Base-by-base conservation (phyloP, 2,329 filamentous ascomycete genomes). In the Myotisia sp. region DNA sequence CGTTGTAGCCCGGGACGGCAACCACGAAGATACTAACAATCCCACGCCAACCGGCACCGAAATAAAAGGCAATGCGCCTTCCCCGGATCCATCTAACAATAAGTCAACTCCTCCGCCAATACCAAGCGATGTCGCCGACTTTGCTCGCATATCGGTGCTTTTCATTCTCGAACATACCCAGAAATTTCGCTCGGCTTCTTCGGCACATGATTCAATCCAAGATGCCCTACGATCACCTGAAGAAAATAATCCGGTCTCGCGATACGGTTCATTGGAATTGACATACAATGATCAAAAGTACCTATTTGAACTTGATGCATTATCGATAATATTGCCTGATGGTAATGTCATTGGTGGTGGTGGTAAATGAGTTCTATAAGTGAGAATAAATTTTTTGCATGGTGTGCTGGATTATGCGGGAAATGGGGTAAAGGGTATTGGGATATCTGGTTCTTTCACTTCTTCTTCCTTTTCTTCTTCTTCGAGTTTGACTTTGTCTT, bases 61-160 rank as follows among this genome's bases (percentile, higher is more conserved):
- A n/a, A n/a, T n/a, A n/a, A n/a, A n/a, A n/a, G 8, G 8, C 12
- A 12, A 24, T 24, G 22, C 22, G 12, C 3, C 22, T 9, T 24
- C 22, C 22, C 22, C 22, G 12, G 22, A 12, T 2, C 22, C 22
- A 2, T n/a, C n/a, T n/a, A n/a, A n/a, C n/a, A n/a, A n/a, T n/a
- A n/a, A n/a, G n/a, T 12, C 28, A 14, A 24, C 32, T n/a, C 17
- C 43, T 10, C 23, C 34, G 12, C 26, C 39, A 6, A 41, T 34
- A 9, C 22, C 39, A 3, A 35, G 40, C 7, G 39, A 40, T 30
- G 24, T 41, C n/a, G 20, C 46, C 10, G 47, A 52, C 29, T 52
- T 52, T 31, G 43, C 45, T 12, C 47, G 49, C 26, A 40, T 45
- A 13, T 40, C 45, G 9, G 42, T 52, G 6, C 43, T 52, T 14